Base-by-base conservation (phyloP, 2,329 filamentous ascomycete species). In the Stemphylium lycopersici region DNA sequence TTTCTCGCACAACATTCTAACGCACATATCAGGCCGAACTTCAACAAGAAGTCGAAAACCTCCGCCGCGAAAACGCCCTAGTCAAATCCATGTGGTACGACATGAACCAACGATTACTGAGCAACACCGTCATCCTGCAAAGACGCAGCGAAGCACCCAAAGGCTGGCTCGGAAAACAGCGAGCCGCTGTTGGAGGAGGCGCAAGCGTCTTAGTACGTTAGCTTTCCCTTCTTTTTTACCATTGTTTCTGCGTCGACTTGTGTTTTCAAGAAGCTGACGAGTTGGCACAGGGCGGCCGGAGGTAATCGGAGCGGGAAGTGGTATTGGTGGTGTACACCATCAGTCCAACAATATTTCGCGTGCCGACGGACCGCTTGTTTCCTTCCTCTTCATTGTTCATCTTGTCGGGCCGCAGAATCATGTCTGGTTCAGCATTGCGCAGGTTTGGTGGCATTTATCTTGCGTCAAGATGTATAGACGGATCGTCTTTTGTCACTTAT, bases 31-130 rank as follows among this genome's bases (percentile, higher is more conserved):
- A 72, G 69, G 60, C 53, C 55, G 72, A 75, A 51, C 65, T 73
- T 11, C 69, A 73, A 46, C 61, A 73, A 48, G 79, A 82, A 65
- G 83, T 90, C 68, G 85, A 86, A 62, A 90, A 87, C 64, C 83
- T 96, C 55, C 84, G 89, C 72, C 85, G 89, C 64, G 91, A 96
- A 75, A 91, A 91, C 72, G 83, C 83, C 34, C 82, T 95, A 70
- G 91, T 96, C 66, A 81, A 88, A 22, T 89, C 87, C n/a, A 91
- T 91, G 2, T 96, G 90, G 90, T 93, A 93, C 77, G 90, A 93
- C 74, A 83, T 95, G 67, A 87, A 88, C 22, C 87, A 83, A 70
- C 83, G 91, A 46, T 76, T 96, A 63, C 90, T 95, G 77, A 92
- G 89, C 78, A 93, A 93, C 72, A 90, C 90, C 58, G 88, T 93